Evolutionary conservation across 768 basidiomycete genomes (phyloP).

Genomic region (Cystobasidium ongulense): DNA sequence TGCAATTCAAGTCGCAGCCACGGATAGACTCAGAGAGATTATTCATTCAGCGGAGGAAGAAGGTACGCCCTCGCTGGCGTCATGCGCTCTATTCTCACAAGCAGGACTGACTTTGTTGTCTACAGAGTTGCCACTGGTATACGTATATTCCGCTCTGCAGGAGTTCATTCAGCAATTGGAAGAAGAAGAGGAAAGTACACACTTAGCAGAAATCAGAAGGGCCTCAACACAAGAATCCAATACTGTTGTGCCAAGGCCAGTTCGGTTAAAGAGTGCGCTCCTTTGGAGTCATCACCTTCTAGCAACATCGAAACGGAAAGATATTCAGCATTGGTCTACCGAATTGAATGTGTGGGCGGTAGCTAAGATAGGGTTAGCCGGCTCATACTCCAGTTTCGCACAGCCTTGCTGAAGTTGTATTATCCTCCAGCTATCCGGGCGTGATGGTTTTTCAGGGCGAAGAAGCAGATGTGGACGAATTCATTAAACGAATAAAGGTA

Average conservation of each 20-base stretch:
- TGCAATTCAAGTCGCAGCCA: not conserved
- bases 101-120: not conserved
- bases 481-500: conserved; percentile 36
- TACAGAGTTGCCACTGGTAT: not conserved
- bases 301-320: conserved; percentile 39
- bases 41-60: not conserved
- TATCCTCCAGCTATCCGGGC: conserved; percentile 34
- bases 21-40: not conserved
- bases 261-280: conserved; percentile 3
- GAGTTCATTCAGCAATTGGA: not conserved
- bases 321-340: conserved; percentile 34
- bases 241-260: no score
- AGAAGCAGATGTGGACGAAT: conserved; percentile 31
- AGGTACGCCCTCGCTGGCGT: not conserved
- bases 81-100: not conserved
- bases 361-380: conserved; percentile 34
- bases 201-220: no score
- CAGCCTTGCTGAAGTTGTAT: no score
- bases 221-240: no score
- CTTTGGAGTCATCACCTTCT: conserved; percentile 39
- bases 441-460: conserved; percentile 35
- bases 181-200: not conserved
- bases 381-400: no score
- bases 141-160: not conserved
- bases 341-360: conserved; percentile 35